These are phyloP conservation scores for Colletotrichum sp. DNA, from an alignment of 2,329 filamentous ascomycete genomes.

Conservation along the genomic window DNA sequence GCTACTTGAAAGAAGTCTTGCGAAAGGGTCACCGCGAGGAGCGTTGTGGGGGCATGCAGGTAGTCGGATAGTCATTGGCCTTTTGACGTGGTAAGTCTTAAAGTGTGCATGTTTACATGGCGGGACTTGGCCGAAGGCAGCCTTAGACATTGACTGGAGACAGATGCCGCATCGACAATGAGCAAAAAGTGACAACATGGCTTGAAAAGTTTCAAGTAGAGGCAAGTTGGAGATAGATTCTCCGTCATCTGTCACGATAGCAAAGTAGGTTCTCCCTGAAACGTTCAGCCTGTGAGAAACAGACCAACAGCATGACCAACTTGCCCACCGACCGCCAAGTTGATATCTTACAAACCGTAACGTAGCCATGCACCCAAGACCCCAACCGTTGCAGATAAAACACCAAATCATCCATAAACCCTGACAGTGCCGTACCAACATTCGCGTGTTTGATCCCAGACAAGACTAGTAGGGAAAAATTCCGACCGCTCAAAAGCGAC, in stretches of 20 bases:
- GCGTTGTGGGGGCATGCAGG: background rate
- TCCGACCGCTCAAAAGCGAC: background rate
- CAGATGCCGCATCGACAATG: background rate
- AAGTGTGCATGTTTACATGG: background rate
- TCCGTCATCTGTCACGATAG: background rate
- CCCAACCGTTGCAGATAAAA: background rate
- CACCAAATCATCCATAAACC: background rate
- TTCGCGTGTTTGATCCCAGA: background rate
- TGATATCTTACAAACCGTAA: background rate
- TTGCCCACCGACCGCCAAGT: background rate
- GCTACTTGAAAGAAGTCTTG: background rate
- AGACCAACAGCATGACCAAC: background rate
- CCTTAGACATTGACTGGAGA: background rate
- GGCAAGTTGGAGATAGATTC: background rate
- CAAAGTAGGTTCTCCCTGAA: background rate
- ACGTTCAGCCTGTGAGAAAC: background rate
- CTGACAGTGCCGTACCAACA: background rate
- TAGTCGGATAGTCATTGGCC: background rate
- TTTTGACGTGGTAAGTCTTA: background rate
- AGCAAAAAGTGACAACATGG: background rate
- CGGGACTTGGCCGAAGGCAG: background rate
- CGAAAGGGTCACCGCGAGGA: background rate
- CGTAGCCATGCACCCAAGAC: background rate
- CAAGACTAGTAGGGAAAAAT: background rate
- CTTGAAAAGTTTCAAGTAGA: background rate